These are phyloP conservation scores for Magnaporthiopsis rhizophila DNA, from an alignment of 2,329 filamentous ascomycete genomes.

Conservation along the genomic window DNA sequence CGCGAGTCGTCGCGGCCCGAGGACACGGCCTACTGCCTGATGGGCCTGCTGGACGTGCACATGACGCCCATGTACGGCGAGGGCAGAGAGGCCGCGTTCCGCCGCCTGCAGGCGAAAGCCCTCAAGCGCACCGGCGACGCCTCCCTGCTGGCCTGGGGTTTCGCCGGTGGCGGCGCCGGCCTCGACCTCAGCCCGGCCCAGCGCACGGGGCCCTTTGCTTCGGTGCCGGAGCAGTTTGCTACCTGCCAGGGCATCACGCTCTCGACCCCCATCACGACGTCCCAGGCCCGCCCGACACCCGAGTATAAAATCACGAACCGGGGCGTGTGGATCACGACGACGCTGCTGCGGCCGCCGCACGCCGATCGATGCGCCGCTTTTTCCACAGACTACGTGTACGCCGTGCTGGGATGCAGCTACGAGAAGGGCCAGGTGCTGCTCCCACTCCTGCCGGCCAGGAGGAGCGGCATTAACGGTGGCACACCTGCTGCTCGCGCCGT, in stretches of 20 bases:
- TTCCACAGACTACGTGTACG: background rate
- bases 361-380: background rate
- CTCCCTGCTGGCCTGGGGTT: slow-evolving; percentile 9
- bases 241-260: background rate
- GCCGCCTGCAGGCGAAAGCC: slow-evolving; percentile 9
- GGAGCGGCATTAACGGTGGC: background rate
- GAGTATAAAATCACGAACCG: background rate
- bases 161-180: background rate
- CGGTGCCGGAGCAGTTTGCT: background rate
- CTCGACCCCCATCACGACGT: background rate
- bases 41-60: slow-evolving; percentile 10
- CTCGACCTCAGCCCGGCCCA: background rate
- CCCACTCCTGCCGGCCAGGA: background rate
- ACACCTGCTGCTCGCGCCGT: background rate
- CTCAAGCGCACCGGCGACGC: slow-evolving; percentile 5
- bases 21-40: slow-evolving; percentile 9
- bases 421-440: background rate
- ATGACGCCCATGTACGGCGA: slow-evolving; percentile 10
- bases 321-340: background rate
- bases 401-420: background rate
- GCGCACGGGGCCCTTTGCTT: background rate
- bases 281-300: background rate
- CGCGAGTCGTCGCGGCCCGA: slow-evolving; percentile 7
- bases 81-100: slow-evolving; percentile 8
- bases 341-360: background rate